Base-by-base conservation (phyloP, 2,329 filamentous ascomycete species). In the Talaromyces sp. region DNA sequence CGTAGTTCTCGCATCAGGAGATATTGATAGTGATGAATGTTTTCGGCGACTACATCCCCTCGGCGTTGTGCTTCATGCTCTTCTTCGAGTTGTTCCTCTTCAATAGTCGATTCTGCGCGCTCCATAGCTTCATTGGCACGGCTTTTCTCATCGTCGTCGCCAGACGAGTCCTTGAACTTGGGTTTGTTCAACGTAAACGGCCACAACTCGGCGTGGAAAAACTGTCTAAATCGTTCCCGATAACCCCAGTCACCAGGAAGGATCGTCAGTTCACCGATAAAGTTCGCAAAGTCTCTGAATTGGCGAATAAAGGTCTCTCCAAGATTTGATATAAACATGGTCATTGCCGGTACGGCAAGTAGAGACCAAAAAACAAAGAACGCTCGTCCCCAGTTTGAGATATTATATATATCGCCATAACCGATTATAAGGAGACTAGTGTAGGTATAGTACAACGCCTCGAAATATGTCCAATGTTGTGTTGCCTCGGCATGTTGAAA, bases 281-380 rank as follows among this genome's bases (percentile, higher is more conserved):
- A 82, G n/a, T 81, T 77, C 0, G 80, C 82, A n/a, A 79, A 58
- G 50, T 84, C 80, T 21, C 78, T 77, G 67, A 84, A 77, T 8
- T 72, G 70, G 60, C 80, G 80, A 60, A 84, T 78, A 9, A 75
- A 60, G 0, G 72, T 74, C 52, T 73, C 71, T 9, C 71, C 70
- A 37, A 75, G 69, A 40, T 69, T 71, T 8, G 72, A 71, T 21
- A 75, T 72, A n/a, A 75, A 65, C 13, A 75, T 70, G 0, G 73
- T 75, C 45, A 74, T 68, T 2, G 72, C 70, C 13, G 73, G 73
- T 2, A 75, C 65, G 17, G 73, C 73, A 13, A 75, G 66, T 10
- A 75, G 61, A 10, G 72, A 73, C 73, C 73, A 75, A 39, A 75
- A 68, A 6, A 75, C 73, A 53, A 75, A 75, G 48, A 72, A 72